phyloP scores from a whole-genome alignment of 2,329 filamentous ascomycete genomes.

The Geosmithia putterillii region DNA sequence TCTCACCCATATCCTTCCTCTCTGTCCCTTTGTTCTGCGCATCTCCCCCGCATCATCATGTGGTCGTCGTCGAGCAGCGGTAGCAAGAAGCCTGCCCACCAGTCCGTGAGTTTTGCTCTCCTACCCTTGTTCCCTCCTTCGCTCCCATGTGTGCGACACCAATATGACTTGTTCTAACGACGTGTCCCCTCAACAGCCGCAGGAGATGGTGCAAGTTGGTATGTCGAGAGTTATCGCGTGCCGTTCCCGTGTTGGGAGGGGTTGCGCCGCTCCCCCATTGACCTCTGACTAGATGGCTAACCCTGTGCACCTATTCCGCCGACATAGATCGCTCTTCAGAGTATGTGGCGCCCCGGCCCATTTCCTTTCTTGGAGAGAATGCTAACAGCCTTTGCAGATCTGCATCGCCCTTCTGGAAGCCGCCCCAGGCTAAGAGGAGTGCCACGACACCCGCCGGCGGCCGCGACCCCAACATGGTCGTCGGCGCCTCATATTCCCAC shows the following conservation, averaged over 20 bases:
- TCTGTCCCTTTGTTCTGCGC: conserved; percentile 1
- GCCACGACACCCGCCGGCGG: conserved; percentile 21
- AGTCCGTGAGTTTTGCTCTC: conserved; percentile 45
- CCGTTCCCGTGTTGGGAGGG: not conserved
- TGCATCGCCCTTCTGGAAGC: conserved; percentile 79
- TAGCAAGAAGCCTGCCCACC: conserved; percentile 53
- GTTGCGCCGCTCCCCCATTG: not conserved
- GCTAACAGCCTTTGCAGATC: conserved; percentile 39
- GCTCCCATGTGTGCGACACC: conserved; percentile 8
- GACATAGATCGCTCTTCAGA: conserved; percentile 1
- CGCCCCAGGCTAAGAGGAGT: conserved; percentile 39
- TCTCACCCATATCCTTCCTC: too few relatives aligned
- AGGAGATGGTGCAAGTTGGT: conserved; percentile 99
- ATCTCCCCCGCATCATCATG: conserved; percentile 29
- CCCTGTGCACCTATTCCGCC: conserved; percentile 3
- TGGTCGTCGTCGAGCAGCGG: conserved; percentile 52
- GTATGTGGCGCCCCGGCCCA: not conserved
- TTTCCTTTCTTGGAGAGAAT: not conserved
- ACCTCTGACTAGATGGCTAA: conserved; percentile 4
- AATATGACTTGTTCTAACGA: conserved; percentile 17
- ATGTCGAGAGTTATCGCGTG: conserved; percentile 21
- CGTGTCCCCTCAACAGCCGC: conserved; percentile 21
- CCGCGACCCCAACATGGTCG: conserved; percentile 60
- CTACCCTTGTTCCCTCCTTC: conserved; percentile 5
- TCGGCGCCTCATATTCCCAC: conserved; percentile 93